These are phyloP conservation scores for Ceratocystis harringtonii DNA, from an alignment of 2,329 filamentous ascomycete genomes.

Conservation along the genomic window DNA sequence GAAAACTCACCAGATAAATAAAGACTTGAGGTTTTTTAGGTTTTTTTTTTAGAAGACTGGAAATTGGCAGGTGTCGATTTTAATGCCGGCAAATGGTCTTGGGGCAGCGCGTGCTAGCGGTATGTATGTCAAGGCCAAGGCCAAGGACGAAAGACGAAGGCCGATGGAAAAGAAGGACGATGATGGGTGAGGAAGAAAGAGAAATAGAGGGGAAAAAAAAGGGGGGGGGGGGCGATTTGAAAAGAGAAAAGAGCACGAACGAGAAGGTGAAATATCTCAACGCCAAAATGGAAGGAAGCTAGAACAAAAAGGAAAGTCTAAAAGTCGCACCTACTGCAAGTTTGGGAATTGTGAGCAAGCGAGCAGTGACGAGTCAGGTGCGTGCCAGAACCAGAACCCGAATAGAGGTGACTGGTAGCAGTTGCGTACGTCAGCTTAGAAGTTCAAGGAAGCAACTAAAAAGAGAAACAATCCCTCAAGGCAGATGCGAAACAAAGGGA, in stretches of 20 bases:
- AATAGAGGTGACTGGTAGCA: background rate
- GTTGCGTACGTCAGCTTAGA: no score
- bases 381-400: background rate
- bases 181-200: background rate
- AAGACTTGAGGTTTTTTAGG: background rate
- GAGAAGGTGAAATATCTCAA: background rate
- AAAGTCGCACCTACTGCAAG: background rate
- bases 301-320: background rate
- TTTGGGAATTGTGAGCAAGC: background rate
- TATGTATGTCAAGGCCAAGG: background rate
- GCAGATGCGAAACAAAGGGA: no score
- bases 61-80: slow-evolving; percentile 1
- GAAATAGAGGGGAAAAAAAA: background rate
- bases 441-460: no score
- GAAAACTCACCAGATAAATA: background rate
- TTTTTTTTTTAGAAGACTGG: background rate
- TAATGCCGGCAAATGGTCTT: background rate
- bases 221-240: background rate
- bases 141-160: background rate
- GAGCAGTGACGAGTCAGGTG: background rate
- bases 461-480: no score
- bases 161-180: background rate
- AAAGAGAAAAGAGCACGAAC: background rate
- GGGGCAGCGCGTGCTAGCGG: background rate
- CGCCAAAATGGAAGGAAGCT: slow-evolving; percentile 1